These are phyloP conservation scores for Saturnispora saitoi DNA, from an alignment of 805 yeast genomes.

Conservation along the genomic window DNA sequence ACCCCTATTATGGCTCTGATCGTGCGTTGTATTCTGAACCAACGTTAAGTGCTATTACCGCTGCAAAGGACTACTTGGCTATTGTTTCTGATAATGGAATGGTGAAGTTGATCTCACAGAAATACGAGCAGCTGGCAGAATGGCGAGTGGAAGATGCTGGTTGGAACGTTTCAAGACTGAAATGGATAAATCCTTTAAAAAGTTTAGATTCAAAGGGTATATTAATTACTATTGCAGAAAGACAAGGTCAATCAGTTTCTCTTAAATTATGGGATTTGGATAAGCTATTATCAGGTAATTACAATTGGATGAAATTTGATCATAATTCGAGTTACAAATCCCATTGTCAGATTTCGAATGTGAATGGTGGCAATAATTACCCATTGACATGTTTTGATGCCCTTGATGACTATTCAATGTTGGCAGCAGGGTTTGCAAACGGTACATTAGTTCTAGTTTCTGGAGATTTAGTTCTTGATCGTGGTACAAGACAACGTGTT, in stretches of 20 bases:
- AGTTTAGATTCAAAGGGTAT: constrained; percentile 23
- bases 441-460: constrained; percentile 76
- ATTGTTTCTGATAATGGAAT: constrained; percentile 46
- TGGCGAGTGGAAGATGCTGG: constrained; percentile 61
- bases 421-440: constrained; percentile 74
- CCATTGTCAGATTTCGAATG: constrained; percentile 49
- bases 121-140: constrained; percentile 37
- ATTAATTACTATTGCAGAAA: constrained; percentile 66
- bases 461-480: constrained; percentile 81
- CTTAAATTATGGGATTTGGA: constrained; percentile 69
- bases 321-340: constrained; percentile 43
- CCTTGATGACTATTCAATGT: constrained; percentile 47
- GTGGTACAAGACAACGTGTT: constrained; percentile 82
- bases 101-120: constrained; percentile 48
- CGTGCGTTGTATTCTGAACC: constrained; percentile 75
- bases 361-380: constrained; percentile 54
- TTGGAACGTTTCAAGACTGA: constrained; percentile 52
- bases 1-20: constrained; percentile 60
- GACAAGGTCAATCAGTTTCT: constrained; percentile 58
- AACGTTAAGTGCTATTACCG: constrained; percentile 51
- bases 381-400: constrained; percentile 65
- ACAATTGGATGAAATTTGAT: constrained; percentile 22
- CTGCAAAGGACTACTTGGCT: constrained; percentile 48
- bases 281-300: constrained; percentile 31
- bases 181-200: constrained; percentile 18